Percentiles rank a stretch among this genome's conserved stretches.
These are phyloP conservation scores for Xylaria grammica DNA, from an alignment of 495 filamentous ascomycete species.

Conservation along the genomic window DNA sequence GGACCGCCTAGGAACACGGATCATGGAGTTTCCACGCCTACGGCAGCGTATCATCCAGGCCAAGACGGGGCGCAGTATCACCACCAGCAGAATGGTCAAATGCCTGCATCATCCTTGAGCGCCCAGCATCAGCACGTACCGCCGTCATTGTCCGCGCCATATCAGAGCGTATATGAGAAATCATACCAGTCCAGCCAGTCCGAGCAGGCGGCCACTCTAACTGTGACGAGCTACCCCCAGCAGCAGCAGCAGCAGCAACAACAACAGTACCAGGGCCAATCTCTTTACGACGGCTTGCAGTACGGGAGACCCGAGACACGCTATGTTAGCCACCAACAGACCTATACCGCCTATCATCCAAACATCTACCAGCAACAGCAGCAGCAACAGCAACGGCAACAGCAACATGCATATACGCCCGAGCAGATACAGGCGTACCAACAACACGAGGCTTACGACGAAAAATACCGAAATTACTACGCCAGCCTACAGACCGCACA, in stretches of 20 bases:
- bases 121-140: slow-evolving; percentile 15
- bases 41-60: slow-evolving; percentile 23
- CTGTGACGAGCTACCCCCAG: slow-evolving; percentile 10
- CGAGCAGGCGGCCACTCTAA: slow-evolving; percentile 7
- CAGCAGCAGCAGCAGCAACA: slow-evolving; percentile 21
- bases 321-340: slow-evolving; percentile 24
- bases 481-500: slow-evolving; percentile 23
- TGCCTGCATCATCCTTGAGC: slow-evolving; percentile 10
- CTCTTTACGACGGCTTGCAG: slow-evolving; percentile 22
- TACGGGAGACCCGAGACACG: slow-evolving; percentile 21
- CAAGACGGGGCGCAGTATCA: slow-evolving; percentile 4
- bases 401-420: slow-evolving; percentile 20
- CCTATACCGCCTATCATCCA: slow-evolving; percentile 35
- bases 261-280: slow-evolving; percentile 24
- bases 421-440: slow-evolving; percentile 30
- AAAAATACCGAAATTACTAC: slow-evolving; percentile 29
- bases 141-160: slow-evolving; percentile 20
- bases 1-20: slow-evolving; percentile 8
- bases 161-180: slow-evolving; percentile 22
- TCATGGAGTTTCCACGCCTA: slow-evolving; percentile 17
- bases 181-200: slow-evolving; percentile 30
- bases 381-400: slow-evolving; percentile 20
- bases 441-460: slow-evolving; percentile 30
- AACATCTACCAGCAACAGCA: slow-evolving; percentile 23
- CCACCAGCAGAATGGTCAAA: slow-evolving; percentile 4